Percentiles rank a stretch among this genome's conserved stretches.
phyloP scores from a whole-genome alignment of 345 rosid species.

The Arabidopsis suecica region DNA sequence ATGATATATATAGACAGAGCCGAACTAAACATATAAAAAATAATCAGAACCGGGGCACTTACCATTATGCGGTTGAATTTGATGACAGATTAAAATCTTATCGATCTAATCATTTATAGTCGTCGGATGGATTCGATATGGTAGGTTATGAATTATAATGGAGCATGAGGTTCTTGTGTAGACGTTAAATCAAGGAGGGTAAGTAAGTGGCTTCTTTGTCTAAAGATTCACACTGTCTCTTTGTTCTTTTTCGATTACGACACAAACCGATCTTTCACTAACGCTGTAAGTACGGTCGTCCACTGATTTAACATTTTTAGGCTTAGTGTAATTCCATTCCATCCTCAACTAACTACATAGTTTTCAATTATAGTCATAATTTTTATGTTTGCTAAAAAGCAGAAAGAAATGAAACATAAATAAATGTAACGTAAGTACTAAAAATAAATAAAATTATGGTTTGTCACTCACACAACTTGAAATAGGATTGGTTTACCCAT shows the following conservation, averaged over 20 bases:
- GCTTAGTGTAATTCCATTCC: constrained; percentile 40
- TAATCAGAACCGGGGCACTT: not conserved
- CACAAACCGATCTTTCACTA: constrained; percentile 37
- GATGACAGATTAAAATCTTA: not conserved
- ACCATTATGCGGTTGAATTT: constrained; percentile 2
- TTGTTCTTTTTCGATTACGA: constrained; percentile 34
- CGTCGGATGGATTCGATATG: constrained; percentile 29
- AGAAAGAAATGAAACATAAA: too few relatives aligned
- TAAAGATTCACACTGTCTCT: constrained; percentile 48
- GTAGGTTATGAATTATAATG: constrained; percentile 24
- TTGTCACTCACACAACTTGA: too few relatives aligned
- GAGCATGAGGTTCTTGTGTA: constrained; percentile 43
- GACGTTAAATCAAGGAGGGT: constrained; percentile 36
- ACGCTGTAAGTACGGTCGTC: constrained; percentile 26
- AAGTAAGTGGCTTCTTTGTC: constrained; percentile 46
- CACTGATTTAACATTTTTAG: constrained; percentile 42
- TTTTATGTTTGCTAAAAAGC: not conserved
- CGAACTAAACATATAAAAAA: not conserved
- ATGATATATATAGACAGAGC: not conserved
- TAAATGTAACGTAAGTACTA: too few relatives aligned
- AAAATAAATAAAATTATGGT: too few relatives aligned
- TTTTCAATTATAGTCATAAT: constrained; percentile 31
- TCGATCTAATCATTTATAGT: constrained; percentile 16
- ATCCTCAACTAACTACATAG: constrained; percentile 33
- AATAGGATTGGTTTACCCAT: not conserved